Evolutionary conservation across 176 grass and related monocot species (phyloP).

Genomic region (Cenchrus americanus): DNA sequence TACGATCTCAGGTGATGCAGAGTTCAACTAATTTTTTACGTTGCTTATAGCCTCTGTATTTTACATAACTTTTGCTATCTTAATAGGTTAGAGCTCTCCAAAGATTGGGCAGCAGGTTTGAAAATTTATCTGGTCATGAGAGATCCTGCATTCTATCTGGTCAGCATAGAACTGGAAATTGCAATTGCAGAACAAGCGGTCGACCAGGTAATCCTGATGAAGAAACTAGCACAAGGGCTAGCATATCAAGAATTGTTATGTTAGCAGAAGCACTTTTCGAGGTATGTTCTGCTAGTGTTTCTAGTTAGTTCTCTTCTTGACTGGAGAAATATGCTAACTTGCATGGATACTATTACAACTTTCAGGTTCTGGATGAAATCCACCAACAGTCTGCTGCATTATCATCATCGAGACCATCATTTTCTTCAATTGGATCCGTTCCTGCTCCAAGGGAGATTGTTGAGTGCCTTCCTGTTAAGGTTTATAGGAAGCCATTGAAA

Average conservation of each 20-base stretch:
- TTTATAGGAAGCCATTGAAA: conserved; percentile 73
- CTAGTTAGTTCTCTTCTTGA: conserved; percentile 31
- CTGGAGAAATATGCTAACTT: conserved; percentile 28
- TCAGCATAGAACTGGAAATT: conserved; percentile 80
- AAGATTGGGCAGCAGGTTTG: conserved; percentile 91
- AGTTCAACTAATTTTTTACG: conserved; percentile 33
- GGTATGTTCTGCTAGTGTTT: conserved; percentile 51
- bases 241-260: conserved; percentile 99
- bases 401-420: conserved; percentile 78
- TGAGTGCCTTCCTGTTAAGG: conserved; percentile 81
- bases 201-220: conserved; percentile 77
- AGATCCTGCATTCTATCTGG: conserved; percentile 93
- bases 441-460: conserved; percentile 89
- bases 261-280: conserved; percentile 96
- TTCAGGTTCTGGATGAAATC: conserved; percentile 97
- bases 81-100: conserved; percentile 92
- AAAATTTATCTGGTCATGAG: conserved; percentile 87
- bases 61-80: conserved; percentile 41
- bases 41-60: not conserved
- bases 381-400: conserved; percentile 92
- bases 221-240: conserved; percentile 69
- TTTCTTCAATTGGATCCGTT: conserved; percentile 93
- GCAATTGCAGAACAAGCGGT: conserved; percentile 74
- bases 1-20: conserved; percentile 85
- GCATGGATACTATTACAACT: conserved; percentile 27